Conservation (phyloP, 2,329 filamentous ascomycete species). For the Stromatinia cepivora region DNA sequence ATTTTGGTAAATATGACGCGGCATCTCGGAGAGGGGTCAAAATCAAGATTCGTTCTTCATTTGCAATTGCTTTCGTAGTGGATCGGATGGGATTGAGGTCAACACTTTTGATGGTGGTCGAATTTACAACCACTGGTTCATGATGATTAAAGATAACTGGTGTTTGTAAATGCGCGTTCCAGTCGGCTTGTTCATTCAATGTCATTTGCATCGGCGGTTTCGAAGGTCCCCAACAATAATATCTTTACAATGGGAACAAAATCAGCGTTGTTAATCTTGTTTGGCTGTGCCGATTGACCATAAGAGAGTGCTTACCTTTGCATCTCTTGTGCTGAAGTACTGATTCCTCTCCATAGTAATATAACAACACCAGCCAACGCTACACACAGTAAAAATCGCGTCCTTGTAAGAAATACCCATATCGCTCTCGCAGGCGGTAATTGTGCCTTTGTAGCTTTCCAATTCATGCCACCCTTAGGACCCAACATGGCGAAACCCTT, state of each 20-base stretch:
- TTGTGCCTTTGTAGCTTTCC: constrained; percentile 83
- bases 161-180: constrained; percentile 85
- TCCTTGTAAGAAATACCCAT: constrained; percentile 69
- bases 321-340: constrained; percentile 79
- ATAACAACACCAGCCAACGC: constrained; percentile 69
- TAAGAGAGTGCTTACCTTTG: constrained; percentile 64
- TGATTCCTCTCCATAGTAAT: constrained; percentile 85
- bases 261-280: constrained; percentile 7
- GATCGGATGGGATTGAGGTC: constrained; percentile 85
- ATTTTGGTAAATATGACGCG: constrained; percentile 75
- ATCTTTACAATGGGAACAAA: constrained; percentile 55
- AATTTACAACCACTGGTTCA: constrained; percentile 80
- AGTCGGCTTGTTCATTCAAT: constrained; percentile 83
- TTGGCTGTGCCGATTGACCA: neutral
- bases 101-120: constrained; percentile 73
- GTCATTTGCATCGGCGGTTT: constrained; percentile 97
- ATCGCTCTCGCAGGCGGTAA: constrained; percentile 76
- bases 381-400: constrained; percentile 74
- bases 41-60: constrained; percentile 86
- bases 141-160: constrained; percentile 97
- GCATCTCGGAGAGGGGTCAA: constrained; percentile 93
- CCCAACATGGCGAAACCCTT: constrained; percentile 70
- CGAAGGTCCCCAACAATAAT: constrained; percentile 93
- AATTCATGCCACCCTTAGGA: constrained; percentile 84
- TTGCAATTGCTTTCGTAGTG: constrained; percentile 73